Percentiles rank a stretch among this genome's conserved stretches.
Evolutionary conservation across 2,329 filamentous ascomycete genomes (phyloP).

Genomic region (Bretziella fagacearum): DNA sequence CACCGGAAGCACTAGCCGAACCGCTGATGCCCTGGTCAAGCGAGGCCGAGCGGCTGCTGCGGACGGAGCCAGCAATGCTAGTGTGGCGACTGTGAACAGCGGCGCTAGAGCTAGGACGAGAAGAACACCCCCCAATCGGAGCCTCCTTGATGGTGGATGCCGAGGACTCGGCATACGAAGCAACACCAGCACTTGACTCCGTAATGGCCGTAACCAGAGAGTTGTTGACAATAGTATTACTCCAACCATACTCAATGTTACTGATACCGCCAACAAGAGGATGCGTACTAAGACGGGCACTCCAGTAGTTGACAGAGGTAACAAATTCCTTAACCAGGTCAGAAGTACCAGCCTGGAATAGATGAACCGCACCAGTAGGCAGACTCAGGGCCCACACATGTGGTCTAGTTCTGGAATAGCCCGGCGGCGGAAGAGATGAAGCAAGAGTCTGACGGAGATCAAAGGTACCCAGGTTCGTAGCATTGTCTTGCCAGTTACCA

Average conservation of each 20-base stretch:
- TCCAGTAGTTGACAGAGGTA: constrained; percentile 93
- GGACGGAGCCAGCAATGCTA: constrained; percentile 22
- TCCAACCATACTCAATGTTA: constrained; percentile 97
- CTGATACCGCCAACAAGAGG: constrained; percentile 83
- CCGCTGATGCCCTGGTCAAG: constrained; percentile 37
- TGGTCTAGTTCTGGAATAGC: constrained; percentile 77
- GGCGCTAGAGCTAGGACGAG: constrained; percentile 33
- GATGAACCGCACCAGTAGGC: constrained; percentile 81
- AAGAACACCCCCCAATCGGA: constrained; percentile 20
- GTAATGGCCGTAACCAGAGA: constrained; percentile 31
- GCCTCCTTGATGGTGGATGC: constrained; percentile 22
- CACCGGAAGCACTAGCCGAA: constrained; percentile 28
- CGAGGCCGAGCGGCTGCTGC: constrained; percentile 36
- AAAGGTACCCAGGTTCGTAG: constrained; percentile 75
- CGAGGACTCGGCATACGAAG: constrained; percentile 19
- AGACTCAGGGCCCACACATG: constrained; percentile 90
- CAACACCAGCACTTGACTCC: constrained; percentile 22
- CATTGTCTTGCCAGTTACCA: constrained; percentile 96
- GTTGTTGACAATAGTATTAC: constrained; percentile 59
- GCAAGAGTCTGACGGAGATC: constrained; percentile 82
- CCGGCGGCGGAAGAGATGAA: constrained; percentile 72
- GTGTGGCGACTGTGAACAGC: constrained; percentile 22
- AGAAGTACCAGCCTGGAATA: constrained; percentile 94
- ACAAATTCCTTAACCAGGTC: constrained; percentile 95
- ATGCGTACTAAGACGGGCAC: constrained; percentile 81